These are phyloP conservation scores for Pichia ethanolica DNA, from an alignment of 805 yeast genomes.

Conservation along the genomic window DNA sequence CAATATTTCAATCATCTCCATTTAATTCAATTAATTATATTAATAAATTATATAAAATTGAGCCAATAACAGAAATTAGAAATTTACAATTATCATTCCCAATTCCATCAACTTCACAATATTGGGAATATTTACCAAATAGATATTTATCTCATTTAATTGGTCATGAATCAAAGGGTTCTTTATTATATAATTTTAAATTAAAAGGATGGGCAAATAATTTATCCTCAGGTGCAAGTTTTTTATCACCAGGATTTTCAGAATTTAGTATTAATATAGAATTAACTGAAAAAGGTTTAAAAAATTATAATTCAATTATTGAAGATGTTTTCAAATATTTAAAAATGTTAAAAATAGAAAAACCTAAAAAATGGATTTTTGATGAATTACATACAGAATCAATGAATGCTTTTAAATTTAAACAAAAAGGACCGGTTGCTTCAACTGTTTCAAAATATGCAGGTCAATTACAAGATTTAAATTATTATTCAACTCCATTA, in stretches of 20 bases:
- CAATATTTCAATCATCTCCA: constrained; percentile 43
- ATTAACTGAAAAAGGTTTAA: constrained; percentile 65
- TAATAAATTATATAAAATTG: constrained; percentile 51
- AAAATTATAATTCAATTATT: constrained; percentile 54
- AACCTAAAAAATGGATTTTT: constrained; percentile 74
- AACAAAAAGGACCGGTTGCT: constrained; percentile 68
- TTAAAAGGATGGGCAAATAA: constrained; percentile 71
- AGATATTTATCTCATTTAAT: constrained; percentile 71
- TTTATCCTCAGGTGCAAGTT: constrained; percentile 64
- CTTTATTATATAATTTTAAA: constrained; percentile 65
- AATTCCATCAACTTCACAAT: constrained; percentile 64
- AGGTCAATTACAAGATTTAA: constrained; percentile 21
- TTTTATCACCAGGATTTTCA: constrained; percentile 59
- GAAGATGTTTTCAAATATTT: constrained; percentile 65
- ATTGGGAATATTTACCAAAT: constrained; percentile 64
- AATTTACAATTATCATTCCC: constrained; percentile 60
- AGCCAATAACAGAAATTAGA: constrained; percentile 77
- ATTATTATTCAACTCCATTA: constrained; percentile 18
- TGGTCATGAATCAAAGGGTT: constrained; percentile 92
- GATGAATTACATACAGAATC: constrained; percentile 69
- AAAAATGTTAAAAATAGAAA: constrained; percentile 44
- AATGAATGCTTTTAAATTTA: constrained; percentile 65
- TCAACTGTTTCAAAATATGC: constrained; percentile 54
- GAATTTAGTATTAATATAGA: constrained; percentile 66
- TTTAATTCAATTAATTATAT: constrained; percentile 40